These are phyloP conservation scores for Serpula lacrymans DNA, from an alignment of 768 basidiomycete genomes.

Conservation along the genomic window DNA sequence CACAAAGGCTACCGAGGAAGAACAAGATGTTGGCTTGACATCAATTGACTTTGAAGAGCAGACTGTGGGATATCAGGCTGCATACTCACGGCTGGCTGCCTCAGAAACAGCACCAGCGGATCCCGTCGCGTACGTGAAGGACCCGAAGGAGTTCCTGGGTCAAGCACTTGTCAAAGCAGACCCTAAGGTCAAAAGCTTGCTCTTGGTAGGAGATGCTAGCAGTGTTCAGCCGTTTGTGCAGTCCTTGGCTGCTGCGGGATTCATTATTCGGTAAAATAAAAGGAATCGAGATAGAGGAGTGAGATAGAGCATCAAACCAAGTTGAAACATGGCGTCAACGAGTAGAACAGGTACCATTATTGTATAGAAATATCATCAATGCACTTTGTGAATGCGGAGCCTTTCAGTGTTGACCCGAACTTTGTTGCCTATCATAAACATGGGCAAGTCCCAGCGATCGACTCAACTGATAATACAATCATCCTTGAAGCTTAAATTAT, in stretches of 20 bases:
- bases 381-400: too few relatives aligned
- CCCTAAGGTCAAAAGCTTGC: constrained; percentile 13
- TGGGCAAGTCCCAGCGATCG: too few relatives aligned
- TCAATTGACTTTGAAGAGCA: constrained; percentile 90
- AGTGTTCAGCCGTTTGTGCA: constrained; percentile 28
- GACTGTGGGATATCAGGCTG: constrained; percentile 87
- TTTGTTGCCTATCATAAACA: too few relatives aligned
- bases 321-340: too few relatives aligned
- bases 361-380: too few relatives aligned
- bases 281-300: too few relatives aligned
- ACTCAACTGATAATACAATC: constrained; percentile 64
- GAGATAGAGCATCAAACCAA: too few relatives aligned
- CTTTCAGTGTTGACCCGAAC: too few relatives aligned
- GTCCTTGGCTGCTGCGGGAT: constrained; percentile 29
- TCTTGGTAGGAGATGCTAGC: constrained; percentile 18
- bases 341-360: too few relatives aligned
- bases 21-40: constrained; percentile 56
- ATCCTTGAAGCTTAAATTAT: constrained; percentile 89
- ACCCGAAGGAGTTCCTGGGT: constrained; percentile 54
- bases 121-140: constrained; percentile 56
- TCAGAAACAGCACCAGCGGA: constrained; percentile 59
- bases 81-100: constrained; percentile 88
- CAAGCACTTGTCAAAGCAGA: constrained; percentile 30
- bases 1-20: constrained; percentile 36
- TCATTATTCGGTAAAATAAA: constrained; percentile 13